These are phyloP conservation scores for Leptomonas pyrrhocoris DNA, from an alignment of 208 protist genomes.

Conservation along the genomic window DNA sequence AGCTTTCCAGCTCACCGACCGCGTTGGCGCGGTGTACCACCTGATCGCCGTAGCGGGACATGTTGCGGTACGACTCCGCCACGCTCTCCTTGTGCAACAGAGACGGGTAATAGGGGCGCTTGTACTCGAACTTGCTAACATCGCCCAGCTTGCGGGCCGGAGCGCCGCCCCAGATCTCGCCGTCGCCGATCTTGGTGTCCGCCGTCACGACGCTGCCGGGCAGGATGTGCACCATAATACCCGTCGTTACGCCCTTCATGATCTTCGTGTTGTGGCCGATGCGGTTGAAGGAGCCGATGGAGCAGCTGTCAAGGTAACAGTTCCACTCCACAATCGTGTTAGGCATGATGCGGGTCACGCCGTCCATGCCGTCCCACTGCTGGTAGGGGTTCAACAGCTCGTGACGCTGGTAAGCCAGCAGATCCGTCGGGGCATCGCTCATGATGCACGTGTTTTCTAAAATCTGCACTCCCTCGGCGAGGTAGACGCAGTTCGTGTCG, in stretches of 20 bases:
- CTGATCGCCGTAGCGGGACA: slow-evolving; percentile 90
- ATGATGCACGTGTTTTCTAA: slow-evolving; percentile 90
- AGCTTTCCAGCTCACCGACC: slow-evolving; percentile 79
- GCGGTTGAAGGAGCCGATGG: slow-evolving; percentile 87
- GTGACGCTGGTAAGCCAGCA: slow-evolving; percentile 84
- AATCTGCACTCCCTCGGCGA: slow-evolving; percentile 85
- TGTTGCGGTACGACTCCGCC: slow-evolving; percentile 78
- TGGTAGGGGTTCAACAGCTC: slow-evolving; percentile 90
- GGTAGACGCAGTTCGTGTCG: slow-evolving; percentile 88
- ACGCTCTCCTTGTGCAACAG: slow-evolving; percentile 78
- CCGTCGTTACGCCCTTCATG: slow-evolving; percentile 90
- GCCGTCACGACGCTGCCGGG: slow-evolving; percentile 83
- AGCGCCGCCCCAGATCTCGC: slow-evolving; percentile 88
- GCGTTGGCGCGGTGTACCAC: slow-evolving; percentile 79
- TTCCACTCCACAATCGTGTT: slow-evolving; percentile 89
- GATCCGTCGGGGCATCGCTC: slow-evolving; percentile 80
- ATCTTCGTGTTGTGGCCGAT: slow-evolving; percentile 90
- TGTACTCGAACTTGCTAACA: slow-evolving; percentile 90
- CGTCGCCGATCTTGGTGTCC: slow-evolving; percentile 85
- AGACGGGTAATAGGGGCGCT: slow-evolving; percentile 82
- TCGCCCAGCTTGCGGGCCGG: slow-evolving; percentile 81
- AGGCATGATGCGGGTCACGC: slow-evolving; percentile 76
- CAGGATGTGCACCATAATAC: slow-evolving; percentile 89
- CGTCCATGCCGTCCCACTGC: slow-evolving; percentile 88
- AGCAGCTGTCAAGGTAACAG: slow-evolving; percentile 89